Evolutionary conservation across 345 rosid genomes (phyloP).

Genomic region (Syzygium jambos): DNA sequence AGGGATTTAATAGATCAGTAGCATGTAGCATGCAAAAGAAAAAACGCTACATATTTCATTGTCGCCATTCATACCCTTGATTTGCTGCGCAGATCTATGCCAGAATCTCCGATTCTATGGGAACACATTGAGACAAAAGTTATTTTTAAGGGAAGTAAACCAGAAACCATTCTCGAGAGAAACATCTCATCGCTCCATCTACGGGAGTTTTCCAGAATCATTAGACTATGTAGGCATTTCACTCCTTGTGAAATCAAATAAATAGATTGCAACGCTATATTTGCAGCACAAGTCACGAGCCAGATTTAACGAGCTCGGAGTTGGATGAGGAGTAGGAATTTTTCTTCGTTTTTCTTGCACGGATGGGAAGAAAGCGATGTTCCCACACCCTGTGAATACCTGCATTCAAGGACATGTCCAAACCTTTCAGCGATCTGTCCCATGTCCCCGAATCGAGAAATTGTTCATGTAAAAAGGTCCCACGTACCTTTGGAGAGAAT

Average conservation of each 20-base stretch:
- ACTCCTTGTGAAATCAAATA: background rate
- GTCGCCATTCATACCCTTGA: constrained; percentile 51
- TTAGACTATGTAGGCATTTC: accelerated
- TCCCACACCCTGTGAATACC: background rate
- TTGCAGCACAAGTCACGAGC: background rate
- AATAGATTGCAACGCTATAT: accelerated
- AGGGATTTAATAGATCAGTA: background rate
- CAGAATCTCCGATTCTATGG: constrained; percentile 73
- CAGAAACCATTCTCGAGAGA: background rate
- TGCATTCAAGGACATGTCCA: background rate
- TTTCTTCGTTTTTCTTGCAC: no score
- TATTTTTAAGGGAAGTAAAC: background rate
- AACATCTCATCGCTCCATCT: background rate
- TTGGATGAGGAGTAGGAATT: no score
- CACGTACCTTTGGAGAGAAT: no score
- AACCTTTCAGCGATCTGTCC: background rate
- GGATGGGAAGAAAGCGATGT: accelerated
- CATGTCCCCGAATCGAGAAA: background rate
- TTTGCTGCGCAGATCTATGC: constrained; percentile 76
- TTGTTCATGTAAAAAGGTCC: no score
- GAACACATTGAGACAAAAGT: background rate
- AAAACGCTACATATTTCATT: background rate
- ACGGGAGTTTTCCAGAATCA: accelerated
- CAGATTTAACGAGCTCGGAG: no score
- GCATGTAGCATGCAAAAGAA: background rate